Evolutionary conservation across 2,329 filamentous ascomycete species (phyloP).

Genomic region (Aureobasidium sp.): DNA sequence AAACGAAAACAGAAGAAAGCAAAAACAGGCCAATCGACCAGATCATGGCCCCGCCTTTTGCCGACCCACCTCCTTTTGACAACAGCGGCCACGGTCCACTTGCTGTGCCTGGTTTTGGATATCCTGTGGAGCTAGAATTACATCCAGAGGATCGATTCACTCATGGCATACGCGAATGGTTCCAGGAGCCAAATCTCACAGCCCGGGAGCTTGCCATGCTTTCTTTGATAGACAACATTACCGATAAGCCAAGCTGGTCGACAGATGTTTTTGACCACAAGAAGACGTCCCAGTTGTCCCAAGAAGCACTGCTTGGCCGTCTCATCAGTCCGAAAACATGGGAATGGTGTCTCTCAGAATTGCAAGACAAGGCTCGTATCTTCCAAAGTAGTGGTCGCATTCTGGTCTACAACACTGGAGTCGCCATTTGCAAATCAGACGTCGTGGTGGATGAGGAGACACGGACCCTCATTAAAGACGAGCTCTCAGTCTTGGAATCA

Average conservation of each 20-base stretch:
- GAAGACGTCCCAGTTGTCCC: not conserved
- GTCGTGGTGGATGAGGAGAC: not conserved
- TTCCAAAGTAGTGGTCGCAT: not conserved
- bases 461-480: not conserved
- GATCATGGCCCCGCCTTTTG: constrained; percentile 1
- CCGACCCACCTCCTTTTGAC: not conserved
- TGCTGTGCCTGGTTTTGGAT: constrained; percentile 5
- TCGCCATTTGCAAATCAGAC: not conserved
- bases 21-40: too few species aligned
- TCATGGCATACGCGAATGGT: constrained; percentile 1
- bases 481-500: not conserved
- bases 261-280: not conserved
- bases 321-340: not conserved
- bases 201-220: constrained; percentile 5
- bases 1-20: too few species aligned
- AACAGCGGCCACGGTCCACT: constrained; percentile 3
- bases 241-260: not conserved
- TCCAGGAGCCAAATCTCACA: not conserved
- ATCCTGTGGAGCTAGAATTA: not conserved
- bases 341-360: not conserved
- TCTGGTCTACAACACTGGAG: constrained; percentile 3
- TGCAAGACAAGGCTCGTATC: constrained; percentile 1
- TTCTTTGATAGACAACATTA: not conserved
- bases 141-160: constrained; percentile 6
- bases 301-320: constrained; percentile 1